Conservation (phyloP, 1,139 yeast genomes). For the Kodamaea alishanica region DNA sequence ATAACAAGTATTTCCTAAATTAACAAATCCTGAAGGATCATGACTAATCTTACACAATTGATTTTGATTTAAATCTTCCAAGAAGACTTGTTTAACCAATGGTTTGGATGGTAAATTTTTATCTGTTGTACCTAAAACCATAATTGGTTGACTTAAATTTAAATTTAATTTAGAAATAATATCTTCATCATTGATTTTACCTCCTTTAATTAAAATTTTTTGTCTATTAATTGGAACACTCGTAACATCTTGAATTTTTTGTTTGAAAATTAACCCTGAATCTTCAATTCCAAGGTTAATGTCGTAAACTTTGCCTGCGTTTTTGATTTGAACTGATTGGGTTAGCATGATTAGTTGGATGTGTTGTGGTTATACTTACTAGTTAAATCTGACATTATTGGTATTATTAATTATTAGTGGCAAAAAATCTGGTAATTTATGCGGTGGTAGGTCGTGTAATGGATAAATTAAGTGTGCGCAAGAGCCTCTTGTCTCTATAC, state of each 20-base stretch:
- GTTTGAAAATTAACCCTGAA: constrained; percentile 67
- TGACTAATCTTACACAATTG: constrained; percentile 36
- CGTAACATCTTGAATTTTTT: constrained; percentile 67
- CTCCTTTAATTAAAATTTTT: constrained; percentile 85
- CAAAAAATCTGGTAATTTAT: constrained; percentile 4
- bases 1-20: constrained; percentile 94
- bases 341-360: neutral
- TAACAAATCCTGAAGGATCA: constrained; percentile 79
- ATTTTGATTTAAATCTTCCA: constrained; percentile 63
- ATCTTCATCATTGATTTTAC: constrained; percentile 73
- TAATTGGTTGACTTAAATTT: constrained; percentile 64
- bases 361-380: constrained; percentile 2
- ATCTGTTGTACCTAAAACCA: constrained; percentile 93
- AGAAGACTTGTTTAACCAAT: constrained; percentile 50
- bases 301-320: constrained; percentile 80
- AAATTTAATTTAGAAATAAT: constrained; percentile 48
- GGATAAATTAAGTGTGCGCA: too few species aligned
- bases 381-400: constrained; percentile 6
- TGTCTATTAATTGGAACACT: constrained; percentile 85
- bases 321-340: constrained; percentile 46
- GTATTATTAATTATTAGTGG: constrained; percentile 4
- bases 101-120: constrained; percentile 61
- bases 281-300: constrained; percentile 55
- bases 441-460: constrained; percentile 1
- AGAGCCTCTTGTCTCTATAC: too few species aligned